Conservation (phyloP, 1,284 basidiomycete genomes). For the Boletus mariae region DNA sequence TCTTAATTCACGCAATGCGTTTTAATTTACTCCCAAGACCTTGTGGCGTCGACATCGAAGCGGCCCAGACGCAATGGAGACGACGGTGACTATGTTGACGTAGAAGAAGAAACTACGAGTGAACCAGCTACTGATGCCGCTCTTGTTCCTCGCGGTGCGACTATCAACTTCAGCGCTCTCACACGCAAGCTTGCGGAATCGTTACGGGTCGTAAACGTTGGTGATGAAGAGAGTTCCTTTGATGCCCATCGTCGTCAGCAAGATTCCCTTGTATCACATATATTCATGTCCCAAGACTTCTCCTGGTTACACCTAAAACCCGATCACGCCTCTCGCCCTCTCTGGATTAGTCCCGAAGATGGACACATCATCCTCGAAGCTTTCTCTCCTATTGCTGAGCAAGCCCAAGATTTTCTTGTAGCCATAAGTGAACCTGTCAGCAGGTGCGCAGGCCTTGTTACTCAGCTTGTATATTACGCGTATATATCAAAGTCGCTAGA, state of each 20-base stretch:
- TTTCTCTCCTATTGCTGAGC: conserved; percentile 94
- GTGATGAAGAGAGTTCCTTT: conserved; percentile 43
- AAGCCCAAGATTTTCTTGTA: conserved; percentile 97
- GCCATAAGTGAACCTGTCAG: conserved; percentile 99
- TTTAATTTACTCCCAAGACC: conserved; percentile 15
- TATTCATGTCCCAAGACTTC: conserved; percentile 81
- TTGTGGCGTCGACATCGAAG: conserved; percentile 38
- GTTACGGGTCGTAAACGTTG: conserved; percentile 41
- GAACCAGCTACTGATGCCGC: conserved; percentile 50
- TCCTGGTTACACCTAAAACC: conserved; percentile 81
- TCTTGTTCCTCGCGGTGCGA: conserved; percentile 63
- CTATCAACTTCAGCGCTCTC: conserved; percentile 78
- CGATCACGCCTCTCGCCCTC: conserved; percentile 85
- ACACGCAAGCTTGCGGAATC: conserved; percentile 70
- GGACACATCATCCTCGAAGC: conserved; percentile 95
- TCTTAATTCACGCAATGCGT: background rate
- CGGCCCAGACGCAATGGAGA: conserved; percentile 47
- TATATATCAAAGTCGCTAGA: conserved; percentile 45
- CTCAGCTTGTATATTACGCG: conserved; percentile 27
- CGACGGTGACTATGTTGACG: conserved; percentile 51
- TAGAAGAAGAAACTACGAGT: conserved; percentile 51
- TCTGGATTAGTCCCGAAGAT: conserved; percentile 94
- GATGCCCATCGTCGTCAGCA: conserved; percentile 64
- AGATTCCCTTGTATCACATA: conserved; percentile 69
- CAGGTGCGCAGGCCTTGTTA: conserved; percentile 58